phyloP scores from a whole-genome alignment of 805 yeast genomes.

The Candida xyloterini region DNA sequence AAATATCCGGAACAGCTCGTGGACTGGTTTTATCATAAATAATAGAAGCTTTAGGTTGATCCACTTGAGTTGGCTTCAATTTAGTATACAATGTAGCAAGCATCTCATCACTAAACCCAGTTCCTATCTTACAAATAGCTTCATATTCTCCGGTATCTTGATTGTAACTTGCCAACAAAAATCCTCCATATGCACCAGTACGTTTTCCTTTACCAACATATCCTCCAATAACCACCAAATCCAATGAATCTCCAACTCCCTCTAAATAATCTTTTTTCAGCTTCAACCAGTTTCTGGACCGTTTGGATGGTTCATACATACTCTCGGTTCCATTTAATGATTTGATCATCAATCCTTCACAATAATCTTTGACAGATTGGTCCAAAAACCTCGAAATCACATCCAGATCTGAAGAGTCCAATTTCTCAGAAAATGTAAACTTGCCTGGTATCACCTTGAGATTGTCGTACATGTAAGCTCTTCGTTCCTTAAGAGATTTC shows the following conservation, averaged over 20 bases:
- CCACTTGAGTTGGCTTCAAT: constrained; percentile 65
- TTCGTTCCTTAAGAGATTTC: constrained; percentile 65
- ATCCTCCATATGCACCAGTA: constrained; percentile 94
- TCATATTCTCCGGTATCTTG: constrained; percentile 90
- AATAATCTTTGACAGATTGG: constrained; percentile 80
- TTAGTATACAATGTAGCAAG: constrained; percentile 56
- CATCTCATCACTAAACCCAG: constrained; percentile 90
- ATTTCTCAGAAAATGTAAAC: constrained; percentile 73
- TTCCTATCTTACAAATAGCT: constrained; percentile 95
- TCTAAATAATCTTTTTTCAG: constrained; percentile 91
- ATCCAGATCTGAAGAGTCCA: constrained; percentile 64
- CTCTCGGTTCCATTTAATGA: constrained; percentile 78
- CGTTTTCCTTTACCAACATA: constrained; percentile 92
- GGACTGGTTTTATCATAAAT: constrained; percentile 59
- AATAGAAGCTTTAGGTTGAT: constrained; percentile 62
- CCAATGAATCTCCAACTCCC: constrained; percentile 95
- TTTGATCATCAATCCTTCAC: constrained; percentile 97
- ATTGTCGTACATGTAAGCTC: constrained; percentile 54
- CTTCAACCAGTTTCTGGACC: constrained; percentile 94
- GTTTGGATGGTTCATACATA: constrained; percentile 87
- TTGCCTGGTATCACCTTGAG: constrained; percentile 68
- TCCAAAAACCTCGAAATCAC: constrained; percentile 85
- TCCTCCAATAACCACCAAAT: constrained; percentile 90
- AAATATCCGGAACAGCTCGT: constrained; percentile 81
- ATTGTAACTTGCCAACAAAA: constrained; percentile 84